These are phyloP conservation scores for Fusarium sp. DNA, from an alignment of 2,329 filamentous ascomycete species.

Conservation along the genomic window DNA sequence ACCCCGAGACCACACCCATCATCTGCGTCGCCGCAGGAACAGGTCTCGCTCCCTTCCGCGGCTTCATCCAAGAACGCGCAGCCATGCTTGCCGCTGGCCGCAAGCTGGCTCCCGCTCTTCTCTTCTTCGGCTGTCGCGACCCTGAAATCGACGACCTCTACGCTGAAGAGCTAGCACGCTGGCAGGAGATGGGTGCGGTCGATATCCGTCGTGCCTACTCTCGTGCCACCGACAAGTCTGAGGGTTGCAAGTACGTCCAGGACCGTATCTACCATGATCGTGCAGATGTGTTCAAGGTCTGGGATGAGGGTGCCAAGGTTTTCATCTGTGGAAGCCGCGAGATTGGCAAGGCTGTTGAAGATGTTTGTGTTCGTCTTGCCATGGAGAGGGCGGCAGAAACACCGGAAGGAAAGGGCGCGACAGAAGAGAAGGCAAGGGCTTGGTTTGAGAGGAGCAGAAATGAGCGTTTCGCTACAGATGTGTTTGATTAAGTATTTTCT, in stretches of 20 bases:
- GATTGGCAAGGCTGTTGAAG: constrained; percentile 61
- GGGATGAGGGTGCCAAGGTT: constrained; percentile 61
- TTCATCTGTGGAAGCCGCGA: constrained; percentile 73
- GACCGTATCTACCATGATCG: constrained; percentile 54
- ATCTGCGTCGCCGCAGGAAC: constrained; percentile 65
- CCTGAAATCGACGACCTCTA: constrained; percentile 70
- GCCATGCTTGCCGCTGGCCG: constrained; percentile 62
- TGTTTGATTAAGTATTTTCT: constrained; percentile 61
- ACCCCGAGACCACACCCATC: constrained; percentile 59
- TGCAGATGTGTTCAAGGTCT: constrained; percentile 53
- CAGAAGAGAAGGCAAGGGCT: constrained; percentile 53
- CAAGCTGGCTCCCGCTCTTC: constrained; percentile 67
- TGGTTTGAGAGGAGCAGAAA: constrained; percentile 65
- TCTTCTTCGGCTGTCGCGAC: constrained; percentile 72
- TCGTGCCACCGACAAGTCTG: constrained; percentile 54
- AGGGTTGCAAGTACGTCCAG: constrained; percentile 62
- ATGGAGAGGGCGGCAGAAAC: constrained; percentile 47
- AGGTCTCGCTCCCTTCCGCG: constrained; percentile 71
- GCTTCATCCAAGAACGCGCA: constrained; percentile 71
- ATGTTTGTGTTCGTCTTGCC: constrained; percentile 52
- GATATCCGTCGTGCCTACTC: constrained; percentile 68
- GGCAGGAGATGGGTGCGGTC: constrained; percentile 64
- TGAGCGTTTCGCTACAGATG: constrained; percentile 68
- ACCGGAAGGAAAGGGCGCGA: constrained; percentile 42
- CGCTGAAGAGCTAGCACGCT: constrained; percentile 65